Evolutionary conservation across 208 protist genomes (phyloP).

Genomic region (Porcisia hertigi): DNA sequence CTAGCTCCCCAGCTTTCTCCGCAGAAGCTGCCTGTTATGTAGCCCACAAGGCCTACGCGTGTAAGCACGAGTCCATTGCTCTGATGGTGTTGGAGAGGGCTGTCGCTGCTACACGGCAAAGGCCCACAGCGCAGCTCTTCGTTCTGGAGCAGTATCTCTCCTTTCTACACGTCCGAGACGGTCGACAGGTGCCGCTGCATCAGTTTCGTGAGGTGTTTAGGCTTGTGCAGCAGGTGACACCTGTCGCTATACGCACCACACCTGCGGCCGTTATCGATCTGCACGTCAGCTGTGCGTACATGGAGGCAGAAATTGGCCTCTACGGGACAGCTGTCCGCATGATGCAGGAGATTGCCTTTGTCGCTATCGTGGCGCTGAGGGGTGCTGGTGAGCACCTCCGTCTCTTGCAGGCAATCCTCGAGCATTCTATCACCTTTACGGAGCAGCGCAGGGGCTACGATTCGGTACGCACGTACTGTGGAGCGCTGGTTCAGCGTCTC

Average conservation of each 20-base stretch:
- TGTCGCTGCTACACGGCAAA: conserved; percentile 32
- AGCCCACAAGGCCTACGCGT: conserved; percentile 37
- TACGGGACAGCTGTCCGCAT: conserved; percentile 53
- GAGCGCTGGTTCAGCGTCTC: conserved; percentile 35
- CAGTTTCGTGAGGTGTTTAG: conserved; percentile 68
- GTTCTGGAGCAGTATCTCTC: conserved; percentile 71
- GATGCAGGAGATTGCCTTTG: conserved; percentile 30
- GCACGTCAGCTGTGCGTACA: conserved; percentile 54
- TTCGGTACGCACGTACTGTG: conserved; percentile 43
- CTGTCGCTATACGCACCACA: conserved; percentile 26
- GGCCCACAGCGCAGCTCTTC: conserved; percentile 44
- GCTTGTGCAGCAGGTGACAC: conserved; percentile 46
- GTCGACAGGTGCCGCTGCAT: conserved; percentile 39
- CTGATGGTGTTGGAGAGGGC: conserved; percentile 53
- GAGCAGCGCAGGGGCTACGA: conserved; percentile 47
- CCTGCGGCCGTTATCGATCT: conserved; percentile 49
- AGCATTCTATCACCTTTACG: conserved; percentile 54
- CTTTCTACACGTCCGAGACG: conserved; percentile 45
- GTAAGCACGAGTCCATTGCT: conserved; percentile 21
- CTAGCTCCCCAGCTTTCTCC: conserved; percentile 39
- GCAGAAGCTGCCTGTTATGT: conserved; percentile 65
- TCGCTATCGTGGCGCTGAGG: conserved; percentile 27
- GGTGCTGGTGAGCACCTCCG: conserved; percentile 17
- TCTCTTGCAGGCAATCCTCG: conserved; percentile 50
- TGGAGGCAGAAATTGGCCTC: conserved; percentile 63